Evolutionary conservation across 352 stramenopile genomes (phyloP).

Genomic region (Pelagophyceae sp.): DNA sequence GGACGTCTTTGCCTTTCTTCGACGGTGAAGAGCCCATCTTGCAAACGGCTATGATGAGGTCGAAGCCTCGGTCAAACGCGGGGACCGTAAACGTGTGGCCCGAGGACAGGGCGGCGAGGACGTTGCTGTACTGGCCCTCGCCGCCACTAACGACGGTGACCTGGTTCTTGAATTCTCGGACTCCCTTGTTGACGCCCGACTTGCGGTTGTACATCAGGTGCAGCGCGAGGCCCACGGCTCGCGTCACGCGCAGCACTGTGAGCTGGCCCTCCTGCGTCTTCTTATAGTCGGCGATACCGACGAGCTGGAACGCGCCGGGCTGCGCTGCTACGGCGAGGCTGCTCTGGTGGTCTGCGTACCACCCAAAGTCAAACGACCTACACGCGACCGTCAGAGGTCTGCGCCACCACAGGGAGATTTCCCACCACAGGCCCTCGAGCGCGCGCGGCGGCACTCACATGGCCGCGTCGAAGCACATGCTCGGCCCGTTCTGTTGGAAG

Average conservation of each 20-base stretch:
- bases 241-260: constrained; percentile 31
- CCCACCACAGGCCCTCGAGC: too few relatives aligned
- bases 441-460: too few relatives aligned
- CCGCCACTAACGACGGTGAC: constrained; percentile 24
- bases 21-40: background rate
- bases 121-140: background rate
- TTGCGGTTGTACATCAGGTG: constrained; percentile 41
- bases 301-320: constrained; percentile 25
- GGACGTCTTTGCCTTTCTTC: too few relatives aligned
- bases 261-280: constrained; percentile 11
- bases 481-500: background rate
- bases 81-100: background rate
- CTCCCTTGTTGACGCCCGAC: constrained; percentile 36
- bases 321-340: background rate
- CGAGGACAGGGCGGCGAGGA: background rate
- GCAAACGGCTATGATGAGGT: background rate
- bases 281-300: constrained; percentile 32
- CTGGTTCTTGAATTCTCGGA: constrained; percentile 29
- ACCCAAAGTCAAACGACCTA: too few relatives aligned
- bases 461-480: background rate
- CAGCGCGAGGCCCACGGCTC: constrained; percentile 24
- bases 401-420: too few relatives aligned
- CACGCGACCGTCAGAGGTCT: too few relatives aligned
- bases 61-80: background rate
- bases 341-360: constrained; percentile 15